Evolutionary conservation across 306 rosid species (phyloP), one percentile per base, ranked within the genome.

Genomic region (Cicer judaicum): DNA sequence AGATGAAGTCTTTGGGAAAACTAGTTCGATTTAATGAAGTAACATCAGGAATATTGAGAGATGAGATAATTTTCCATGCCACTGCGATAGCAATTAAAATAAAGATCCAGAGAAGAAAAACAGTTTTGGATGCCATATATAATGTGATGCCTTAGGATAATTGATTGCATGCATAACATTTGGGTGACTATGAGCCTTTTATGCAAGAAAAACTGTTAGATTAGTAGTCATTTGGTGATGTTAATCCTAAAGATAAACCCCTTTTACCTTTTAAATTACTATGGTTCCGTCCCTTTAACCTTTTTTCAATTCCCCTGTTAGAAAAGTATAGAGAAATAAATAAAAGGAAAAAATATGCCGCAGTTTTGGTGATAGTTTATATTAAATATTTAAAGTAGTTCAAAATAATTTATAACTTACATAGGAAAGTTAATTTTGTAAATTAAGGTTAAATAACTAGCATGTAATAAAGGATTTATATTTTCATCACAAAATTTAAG

Each of bases 21-120:
- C 54, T 72, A 43, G 54, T 73, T 9, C 92, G 82, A 61, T 83
- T 83, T 6, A 84, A 78, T 12, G 75, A 74, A 73, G 67, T 2
- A 67, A 64, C 79, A 2, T 66, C 73, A 5, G 19, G 44, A 34
- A 29, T 7, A n/a, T 38, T 15, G 34, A 65, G 55, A 3, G 74
- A 24, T n/a, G 54, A 5, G 8, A 11, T 39, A 50, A 8, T 38
- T 16, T 49, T 8, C 1, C 50, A 49, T 29, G 78, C 9, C 1
- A 36, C 13, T 19, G 15, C 49, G 18, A 47, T 42, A 5, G 49
- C 16, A 69, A n/a, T 7, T 36, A 61, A 10, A 41, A 39, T 39
- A 6, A 80, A 56, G 5, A 78, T 15, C 7, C 18, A 5, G 2
- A 42, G 14, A 55, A 59, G 52, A 29, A 41, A 16, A 49, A 34